Conservation (phyloP, 441 rosid species). For the Euphorbia schlechtendalii region DNA sequence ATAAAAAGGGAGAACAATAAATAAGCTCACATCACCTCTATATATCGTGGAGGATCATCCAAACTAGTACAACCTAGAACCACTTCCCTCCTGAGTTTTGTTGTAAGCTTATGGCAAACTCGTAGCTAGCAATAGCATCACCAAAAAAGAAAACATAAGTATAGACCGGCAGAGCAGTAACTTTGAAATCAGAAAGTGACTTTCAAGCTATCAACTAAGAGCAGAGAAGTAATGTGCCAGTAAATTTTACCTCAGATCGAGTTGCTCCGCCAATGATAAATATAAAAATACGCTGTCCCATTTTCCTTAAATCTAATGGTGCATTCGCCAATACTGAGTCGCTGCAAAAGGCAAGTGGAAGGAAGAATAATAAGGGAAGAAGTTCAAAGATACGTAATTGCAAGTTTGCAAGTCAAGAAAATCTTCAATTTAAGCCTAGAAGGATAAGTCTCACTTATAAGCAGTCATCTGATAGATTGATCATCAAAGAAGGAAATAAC, state of each 20-base stretch:
- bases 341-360: constrained; percentile 31
- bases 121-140: constrained; percentile 49
- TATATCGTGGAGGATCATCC: constrained; percentile 80
- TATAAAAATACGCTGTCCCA: constrained; percentile 84
- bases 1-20: neutral
- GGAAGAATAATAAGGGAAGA: constrained; percentile 9
- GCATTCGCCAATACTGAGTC: constrained; percentile 63
- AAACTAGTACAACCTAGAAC: constrained; percentile 80
- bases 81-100: constrained; percentile 80
- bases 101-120: constrained; percentile 84
- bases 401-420: too few relatives aligned
- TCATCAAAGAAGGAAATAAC: neutral
- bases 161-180: neutral
- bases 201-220: neutral
- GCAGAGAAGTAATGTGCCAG: neutral
- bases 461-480: neutral
- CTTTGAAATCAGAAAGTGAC: neutral
- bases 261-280: constrained; percentile 94
- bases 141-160: neutral
- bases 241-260: constrained; percentile 76
- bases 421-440: neutral
- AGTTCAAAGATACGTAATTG: constrained; percentile 13
- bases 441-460: neutral
- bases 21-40: constrained; percentile 46
- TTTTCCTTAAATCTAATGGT: constrained; percentile 61